These are phyloP conservation scores for Dioszegia hungarica DNA, from an alignment of 768 basidiomycete species.

Conservation along the genomic window DNA sequence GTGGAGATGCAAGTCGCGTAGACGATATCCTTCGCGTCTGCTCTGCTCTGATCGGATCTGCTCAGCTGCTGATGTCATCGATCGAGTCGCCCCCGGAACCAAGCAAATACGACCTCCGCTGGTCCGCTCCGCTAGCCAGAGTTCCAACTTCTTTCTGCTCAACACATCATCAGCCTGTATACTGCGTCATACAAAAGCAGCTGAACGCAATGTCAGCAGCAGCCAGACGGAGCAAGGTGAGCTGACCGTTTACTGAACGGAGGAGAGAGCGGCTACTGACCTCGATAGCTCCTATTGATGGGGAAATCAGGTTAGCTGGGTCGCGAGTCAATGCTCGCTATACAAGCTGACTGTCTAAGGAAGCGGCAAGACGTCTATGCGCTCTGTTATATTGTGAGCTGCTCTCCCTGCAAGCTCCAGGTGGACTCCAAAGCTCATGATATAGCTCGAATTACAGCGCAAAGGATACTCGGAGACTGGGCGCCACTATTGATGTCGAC, in stretches of 20 bases:
- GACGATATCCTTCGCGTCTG: too few species aligned
- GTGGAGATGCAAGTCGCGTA: too few species aligned
- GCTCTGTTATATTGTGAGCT: slow-evolving; percentile 94
- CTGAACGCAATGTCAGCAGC: slow-evolving; percentile 5
- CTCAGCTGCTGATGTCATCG: too few species aligned
- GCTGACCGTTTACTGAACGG: not conserved
- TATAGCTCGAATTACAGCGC: slow-evolving; percentile 90
- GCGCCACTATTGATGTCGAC: slow-evolving; percentile 96
- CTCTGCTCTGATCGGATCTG: too few species aligned
- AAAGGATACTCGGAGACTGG: slow-evolving; percentile 79
- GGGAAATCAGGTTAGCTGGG: slow-evolving; percentile 79
- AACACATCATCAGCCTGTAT: too few species aligned
- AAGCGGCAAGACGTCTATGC: slow-evolving; percentile 80
- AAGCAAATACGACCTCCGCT: too few species aligned
- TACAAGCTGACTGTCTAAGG: slow-evolving; percentile 37
- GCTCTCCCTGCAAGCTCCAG: not conserved
- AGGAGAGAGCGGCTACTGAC: not conserved
- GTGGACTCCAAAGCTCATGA: not conserved
- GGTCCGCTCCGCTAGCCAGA: too few species aligned
- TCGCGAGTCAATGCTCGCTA: not conserved
- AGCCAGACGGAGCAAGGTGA: slow-evolving; percentile 6
- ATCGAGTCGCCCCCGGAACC: too few species aligned
- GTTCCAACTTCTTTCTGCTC: not conserved
- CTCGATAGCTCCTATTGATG: slow-evolving; percentile 83
- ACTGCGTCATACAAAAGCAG: too few species aligned